Evolutionary conservation across 495 filamentous ascomycete species (phyloP).

Genomic region (Daldinia vernicosa): DNA sequence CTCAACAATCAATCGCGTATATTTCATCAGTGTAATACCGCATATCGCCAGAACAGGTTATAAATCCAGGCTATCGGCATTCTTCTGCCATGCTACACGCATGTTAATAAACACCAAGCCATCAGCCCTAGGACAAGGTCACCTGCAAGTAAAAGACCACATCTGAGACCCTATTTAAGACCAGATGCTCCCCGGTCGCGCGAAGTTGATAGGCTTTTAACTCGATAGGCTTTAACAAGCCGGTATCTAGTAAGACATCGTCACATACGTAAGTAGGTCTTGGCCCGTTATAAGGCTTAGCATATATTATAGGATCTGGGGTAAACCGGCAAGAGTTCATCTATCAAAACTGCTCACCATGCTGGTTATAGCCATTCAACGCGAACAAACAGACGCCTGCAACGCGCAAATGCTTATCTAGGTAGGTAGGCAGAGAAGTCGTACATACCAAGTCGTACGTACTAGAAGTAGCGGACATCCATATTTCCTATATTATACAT

Average conservation of each 20-base stretch:
- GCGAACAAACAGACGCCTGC: slow-evolving; percentile 13
- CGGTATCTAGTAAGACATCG: background rate
- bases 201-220: slow-evolving; percentile 2
- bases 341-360: background rate
- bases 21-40: too few relatives aligned
- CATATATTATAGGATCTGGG: too few relatives aligned
- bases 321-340: background rate
- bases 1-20: too few relatives aligned
- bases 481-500: slow-evolving; percentile 8
- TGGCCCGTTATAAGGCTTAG: too few relatives aligned
- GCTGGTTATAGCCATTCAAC: slow-evolving; percentile 17
- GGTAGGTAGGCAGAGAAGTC: slow-evolving; percentile 10
- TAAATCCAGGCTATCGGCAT: background rate
- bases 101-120: background rate
- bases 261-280: too few relatives aligned
- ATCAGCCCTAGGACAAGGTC: slow-evolving; percentile 15
- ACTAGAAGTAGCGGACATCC: slow-evolving; percentile 30
- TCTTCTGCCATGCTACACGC: background rate
- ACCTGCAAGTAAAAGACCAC: slow-evolving; percentile 9
- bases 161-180: slow-evolving; percentile 22
- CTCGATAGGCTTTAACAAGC: too few relatives aligned
- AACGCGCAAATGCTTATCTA: background rate
- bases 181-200: slow-evolving; percentile 1
- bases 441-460: slow-evolving; percentile 28
- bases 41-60: too few relatives aligned